Conservation (phyloP, 768 basidiomycete species). For the Phanerochaete sordida region DNA sequence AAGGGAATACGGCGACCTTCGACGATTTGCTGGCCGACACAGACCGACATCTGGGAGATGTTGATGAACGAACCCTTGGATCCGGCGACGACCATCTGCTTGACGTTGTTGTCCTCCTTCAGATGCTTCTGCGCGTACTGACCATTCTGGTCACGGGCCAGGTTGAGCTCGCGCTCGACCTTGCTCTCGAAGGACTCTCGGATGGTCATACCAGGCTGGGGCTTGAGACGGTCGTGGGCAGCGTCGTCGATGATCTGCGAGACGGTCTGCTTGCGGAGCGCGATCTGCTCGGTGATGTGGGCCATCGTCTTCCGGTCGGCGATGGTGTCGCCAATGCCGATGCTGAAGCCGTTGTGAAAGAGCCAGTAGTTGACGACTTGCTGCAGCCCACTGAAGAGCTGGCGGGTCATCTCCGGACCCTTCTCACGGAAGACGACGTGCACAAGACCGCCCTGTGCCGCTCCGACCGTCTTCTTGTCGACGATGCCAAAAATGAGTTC, state of each 20-base stretch:
- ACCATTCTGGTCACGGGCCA: conserved; percentile 94
- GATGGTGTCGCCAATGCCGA: conserved; percentile 98
- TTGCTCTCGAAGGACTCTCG: conserved; percentile 96
- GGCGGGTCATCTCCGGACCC: conserved; percentile 86
- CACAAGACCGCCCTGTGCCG: conserved; percentile 89
- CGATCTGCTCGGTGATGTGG: conserved; percentile 79
- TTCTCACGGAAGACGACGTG: conserved; percentile 98
- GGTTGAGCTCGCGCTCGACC: conserved; percentile 88
- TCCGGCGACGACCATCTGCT: conserved; percentile 99
- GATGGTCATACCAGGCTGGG: conserved; percentile 97
- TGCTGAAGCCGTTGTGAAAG: conserved; percentile 98
- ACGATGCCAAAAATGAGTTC: conserved; percentile 94
- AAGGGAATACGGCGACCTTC: conserved; percentile 98
- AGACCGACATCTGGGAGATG: conserved; percentile 99
- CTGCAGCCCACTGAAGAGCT: conserved; percentile 91
- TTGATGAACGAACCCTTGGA: conserved; percentile 99
- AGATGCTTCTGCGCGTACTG: conserved; percentile 95
- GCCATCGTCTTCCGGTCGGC: conserved; percentile 88
- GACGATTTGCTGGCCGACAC: conserved; percentile 97
- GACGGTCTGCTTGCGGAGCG: conserved; percentile 79
- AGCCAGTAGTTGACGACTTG: conserved; percentile 98
- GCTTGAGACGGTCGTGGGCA: conserved; percentile 81
- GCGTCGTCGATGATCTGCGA: conserved; percentile 76
- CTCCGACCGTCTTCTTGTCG: conserved; percentile 98
- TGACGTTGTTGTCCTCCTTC: conserved; percentile 99